Percentiles rank a stretch among this genome's conserved stretches.
Conservation (phyloP, 2,329 filamentous ascomycete species). For the Calonectria crousiana region DNA sequence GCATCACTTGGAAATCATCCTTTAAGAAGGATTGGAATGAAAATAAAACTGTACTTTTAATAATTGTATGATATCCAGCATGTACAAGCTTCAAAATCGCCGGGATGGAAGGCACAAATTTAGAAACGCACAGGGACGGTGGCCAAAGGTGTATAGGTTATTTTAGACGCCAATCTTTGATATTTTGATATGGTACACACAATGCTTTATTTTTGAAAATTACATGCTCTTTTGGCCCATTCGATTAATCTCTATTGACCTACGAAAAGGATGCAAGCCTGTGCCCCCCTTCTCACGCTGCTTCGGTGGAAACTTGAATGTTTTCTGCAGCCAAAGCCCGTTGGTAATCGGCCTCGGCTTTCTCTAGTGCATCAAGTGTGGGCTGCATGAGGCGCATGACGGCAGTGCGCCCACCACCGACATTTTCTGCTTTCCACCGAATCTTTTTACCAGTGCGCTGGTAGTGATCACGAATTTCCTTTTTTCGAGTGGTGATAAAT, state of each 20-base stretch:
- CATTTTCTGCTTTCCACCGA: constrained; percentile 74
- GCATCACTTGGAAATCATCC: constrained; percentile 17
- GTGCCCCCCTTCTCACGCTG: constrained; percentile 6
- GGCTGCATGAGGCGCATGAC: constrained; percentile 83
- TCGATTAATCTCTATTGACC: neutral
- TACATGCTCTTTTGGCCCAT: neutral
- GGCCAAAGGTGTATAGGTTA: neutral
- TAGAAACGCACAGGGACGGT: neutral
- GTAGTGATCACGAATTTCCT: constrained; percentile 77
- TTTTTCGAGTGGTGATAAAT: constrained; percentile 75
- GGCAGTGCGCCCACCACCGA: constrained; percentile 81
- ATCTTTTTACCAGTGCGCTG: constrained; percentile 80
- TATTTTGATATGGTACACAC: constrained; percentile 11
- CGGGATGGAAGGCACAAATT: neutral
- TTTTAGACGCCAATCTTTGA: constrained; percentile 3
- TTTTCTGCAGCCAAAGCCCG: constrained; percentile 76
- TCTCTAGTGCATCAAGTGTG: constrained; percentile 76
- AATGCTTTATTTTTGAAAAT: neutral
- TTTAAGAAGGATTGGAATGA: constrained; percentile 3
- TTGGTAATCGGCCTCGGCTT: constrained; percentile 78
- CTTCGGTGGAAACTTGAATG: constrained; percentile 61
- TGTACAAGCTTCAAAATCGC: constrained; percentile 19
- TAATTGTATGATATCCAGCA: constrained; percentile 32
- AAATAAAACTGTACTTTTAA: constrained; percentile 30
- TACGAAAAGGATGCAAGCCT: neutral